phyloP scores from a whole-genome alignment of 139 green algal genomes.

The Micractinium sp. region DNA sequence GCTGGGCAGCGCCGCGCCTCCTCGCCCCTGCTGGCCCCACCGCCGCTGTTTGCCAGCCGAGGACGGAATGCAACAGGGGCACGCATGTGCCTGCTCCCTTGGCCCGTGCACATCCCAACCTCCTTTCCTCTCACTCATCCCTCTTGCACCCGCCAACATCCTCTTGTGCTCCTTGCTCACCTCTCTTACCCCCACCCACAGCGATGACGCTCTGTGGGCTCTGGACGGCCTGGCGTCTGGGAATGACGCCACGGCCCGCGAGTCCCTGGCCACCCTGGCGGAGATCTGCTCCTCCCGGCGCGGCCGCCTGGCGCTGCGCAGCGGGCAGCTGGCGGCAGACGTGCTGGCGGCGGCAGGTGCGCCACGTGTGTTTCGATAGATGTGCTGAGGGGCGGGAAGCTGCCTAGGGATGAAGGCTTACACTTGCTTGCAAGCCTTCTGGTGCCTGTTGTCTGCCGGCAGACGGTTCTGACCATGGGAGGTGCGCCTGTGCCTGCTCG shows the following conservation, averaged over 20 bases:
- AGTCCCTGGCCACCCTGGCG: slow-evolving; percentile 24
- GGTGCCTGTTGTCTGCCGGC: not conserved
- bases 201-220: slow-evolving; percentile 39
- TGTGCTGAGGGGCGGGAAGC: too few species aligned
- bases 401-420: too few species aligned
- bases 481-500: too few species aligned
- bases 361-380: too few species aligned
- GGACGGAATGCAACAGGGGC: too few species aligned
- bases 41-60: too few species aligned
- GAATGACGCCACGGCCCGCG: not conserved
- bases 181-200: not conserved
- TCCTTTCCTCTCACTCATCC: not conserved
- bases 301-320: slow-evolving; percentile 29
- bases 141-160: not conserved
- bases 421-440: not conserved
- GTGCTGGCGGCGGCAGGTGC: slow-evolving; percentile 37
- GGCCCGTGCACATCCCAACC: too few species aligned
- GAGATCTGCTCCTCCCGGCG: slow-evolving; percentile 35
- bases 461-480: too few species aligned
- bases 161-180: not conserved
- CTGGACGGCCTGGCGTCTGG: slow-evolving; percentile 38
- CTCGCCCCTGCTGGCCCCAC: too few species aligned
- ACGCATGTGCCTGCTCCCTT: too few species aligned
- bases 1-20: too few species aligned
- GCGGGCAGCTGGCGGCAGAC: slow-evolving; percentile 14